phyloP scores from a whole-genome alignment of 768 basidiomycete species.

The Thelephora ganbajun region DNA sequence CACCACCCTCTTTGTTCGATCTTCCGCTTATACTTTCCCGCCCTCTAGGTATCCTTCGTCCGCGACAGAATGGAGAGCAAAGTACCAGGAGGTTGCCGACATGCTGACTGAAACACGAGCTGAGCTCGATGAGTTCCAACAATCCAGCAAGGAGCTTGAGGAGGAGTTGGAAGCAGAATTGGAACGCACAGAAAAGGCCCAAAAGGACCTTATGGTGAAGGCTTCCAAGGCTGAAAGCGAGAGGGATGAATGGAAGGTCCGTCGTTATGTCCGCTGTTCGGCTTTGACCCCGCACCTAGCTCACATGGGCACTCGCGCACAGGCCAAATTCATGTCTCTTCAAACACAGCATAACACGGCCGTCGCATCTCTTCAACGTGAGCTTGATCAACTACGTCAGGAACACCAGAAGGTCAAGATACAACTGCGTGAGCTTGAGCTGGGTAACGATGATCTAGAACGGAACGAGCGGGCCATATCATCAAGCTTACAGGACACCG shows the following conservation, averaged over 20 bases:
- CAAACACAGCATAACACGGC: slow-evolving; percentile 88
- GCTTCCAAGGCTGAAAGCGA: slow-evolving; percentile 57
- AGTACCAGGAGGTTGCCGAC: slow-evolving; percentile 72
- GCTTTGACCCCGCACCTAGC: slow-evolving; percentile 1
- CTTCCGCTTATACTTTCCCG: slow-evolving; percentile 3
- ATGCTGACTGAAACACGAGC: slow-evolving; percentile 74
- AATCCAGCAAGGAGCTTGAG: slow-evolving; percentile 82
- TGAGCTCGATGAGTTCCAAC: slow-evolving; percentile 80
- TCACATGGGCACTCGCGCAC: slow-evolving; percentile 7
- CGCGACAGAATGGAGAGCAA: slow-evolving; percentile 58
- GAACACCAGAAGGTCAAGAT: slow-evolving; percentile 58
- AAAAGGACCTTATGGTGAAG: slow-evolving; percentile 67
- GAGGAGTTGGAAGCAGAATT: slow-evolving; percentile 88
- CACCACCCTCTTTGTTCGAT: slow-evolving; percentile 7
- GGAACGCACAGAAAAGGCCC: slow-evolving; percentile 73
- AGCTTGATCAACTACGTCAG: slow-evolving; percentile 71
- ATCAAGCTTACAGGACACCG: slow-evolving; percentile 71
- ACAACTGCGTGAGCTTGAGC: slow-evolving; percentile 78
- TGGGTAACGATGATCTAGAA: slow-evolving; percentile 97
- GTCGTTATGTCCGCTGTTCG: slow-evolving; percentile 11
- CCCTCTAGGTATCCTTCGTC: slow-evolving; percentile 37
- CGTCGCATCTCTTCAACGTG: slow-evolving; percentile 80
- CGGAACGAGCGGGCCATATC: slow-evolving; percentile 83
- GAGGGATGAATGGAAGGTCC: slow-evolving; percentile 88
- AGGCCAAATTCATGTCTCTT: slow-evolving; percentile 77